Percentiles rank a stretch among this genome's conserved stretches.
These are phyloP conservation scores for Magnaporthiopsis incrustans DNA, from an alignment of 2,329 filamentous ascomycete species.

Conservation along the genomic window DNA sequence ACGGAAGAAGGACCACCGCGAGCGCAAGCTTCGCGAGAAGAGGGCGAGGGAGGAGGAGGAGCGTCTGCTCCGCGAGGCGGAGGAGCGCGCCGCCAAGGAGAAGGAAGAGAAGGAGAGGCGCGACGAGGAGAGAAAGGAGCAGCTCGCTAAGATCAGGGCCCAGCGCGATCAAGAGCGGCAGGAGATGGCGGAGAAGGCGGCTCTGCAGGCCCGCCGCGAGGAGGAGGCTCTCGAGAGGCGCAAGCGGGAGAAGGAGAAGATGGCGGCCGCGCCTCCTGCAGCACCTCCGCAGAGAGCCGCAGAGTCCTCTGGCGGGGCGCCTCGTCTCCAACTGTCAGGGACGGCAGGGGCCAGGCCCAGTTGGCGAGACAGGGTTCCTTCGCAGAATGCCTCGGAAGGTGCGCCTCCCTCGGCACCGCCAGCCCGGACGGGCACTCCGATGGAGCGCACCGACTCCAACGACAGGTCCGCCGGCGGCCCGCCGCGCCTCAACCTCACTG, in stretches of 20 bases:
- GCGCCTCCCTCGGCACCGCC: conserved; percentile 21
- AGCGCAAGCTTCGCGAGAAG: conserved; percentile 75
- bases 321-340: conserved; percentile 48
- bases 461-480: conserved; percentile 38
- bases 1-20: conserved; percentile 81
- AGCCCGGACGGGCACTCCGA: conserved; percentile 22
- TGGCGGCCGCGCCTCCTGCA: conserved; percentile 16
- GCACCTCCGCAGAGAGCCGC: conserved; percentile 23
- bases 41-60: conserved; percentile 80
- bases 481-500: conserved; percentile 47
- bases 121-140: conserved; percentile 71
- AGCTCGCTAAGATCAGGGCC: conserved; percentile 59
- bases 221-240: conserved; percentile 78
- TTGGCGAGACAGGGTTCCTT: conserved; percentile 59
- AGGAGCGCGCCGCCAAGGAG: conserved; percentile 72
- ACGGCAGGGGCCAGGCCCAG: conserved; percentile 37
- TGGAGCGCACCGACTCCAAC: conserved; percentile 36
- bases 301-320: conserved; percentile 45
- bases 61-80: conserved; percentile 68
- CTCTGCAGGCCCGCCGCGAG: conserved; percentile 71
- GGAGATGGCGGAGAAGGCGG: conserved; percentile 56
- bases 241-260: conserved; percentile 55
- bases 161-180: conserved; percentile 60
- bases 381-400: conserved; percentile 23
- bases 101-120: conserved; percentile 75